Evolutionary conservation across 164 flowering plant species (phyloP).

Genomic region (Annona cherimola): DNA sequence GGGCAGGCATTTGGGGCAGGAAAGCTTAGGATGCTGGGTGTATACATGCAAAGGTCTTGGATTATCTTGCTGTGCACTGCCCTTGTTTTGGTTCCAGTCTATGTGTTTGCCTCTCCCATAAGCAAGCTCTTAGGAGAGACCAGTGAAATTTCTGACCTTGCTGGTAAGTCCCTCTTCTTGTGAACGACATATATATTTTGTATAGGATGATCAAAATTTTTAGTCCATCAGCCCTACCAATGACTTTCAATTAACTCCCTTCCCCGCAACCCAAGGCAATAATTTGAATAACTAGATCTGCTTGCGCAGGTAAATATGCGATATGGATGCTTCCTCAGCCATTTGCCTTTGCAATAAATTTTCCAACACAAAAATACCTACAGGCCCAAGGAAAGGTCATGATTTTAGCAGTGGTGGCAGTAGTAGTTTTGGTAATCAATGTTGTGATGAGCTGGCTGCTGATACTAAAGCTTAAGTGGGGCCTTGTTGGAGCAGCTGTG

Average conservation of each 20-base stretch:
- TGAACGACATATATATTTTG: too few species aligned
- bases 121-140: slow-evolving; percentile 3
- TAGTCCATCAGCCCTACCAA: too few species aligned
- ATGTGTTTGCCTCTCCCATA: background rate
- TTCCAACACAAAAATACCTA: slow-evolving; percentile 6
- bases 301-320: slow-evolving; percentile 41
- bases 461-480: slow-evolving; percentile 45
- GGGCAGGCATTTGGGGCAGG: slow-evolving; percentile 84
- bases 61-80: background rate
- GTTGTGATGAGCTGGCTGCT: slow-evolving; percentile 5
- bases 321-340: slow-evolving; percentile 10
- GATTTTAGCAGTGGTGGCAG: slow-evolving; percentile 3
- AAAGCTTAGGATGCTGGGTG: slow-evolving; percentile 58
- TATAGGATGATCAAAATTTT: too few species aligned
- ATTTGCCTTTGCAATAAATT: slow-evolving; percentile 8
- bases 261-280: background rate
- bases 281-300: background rate
- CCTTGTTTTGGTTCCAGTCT: background rate
- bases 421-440: slow-evolving; percentile 1
- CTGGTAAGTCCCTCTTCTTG: background rate
- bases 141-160: background rate
- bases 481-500: slow-evolving; percentile 60
- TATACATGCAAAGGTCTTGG: slow-evolving; percentile 69
- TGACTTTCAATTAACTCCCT: background rate
- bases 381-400: slow-evolving; percentile 8